Base-by-base conservation (phyloP, 1,284 basidiomycete species). In the Leccinum huronense region DNA sequence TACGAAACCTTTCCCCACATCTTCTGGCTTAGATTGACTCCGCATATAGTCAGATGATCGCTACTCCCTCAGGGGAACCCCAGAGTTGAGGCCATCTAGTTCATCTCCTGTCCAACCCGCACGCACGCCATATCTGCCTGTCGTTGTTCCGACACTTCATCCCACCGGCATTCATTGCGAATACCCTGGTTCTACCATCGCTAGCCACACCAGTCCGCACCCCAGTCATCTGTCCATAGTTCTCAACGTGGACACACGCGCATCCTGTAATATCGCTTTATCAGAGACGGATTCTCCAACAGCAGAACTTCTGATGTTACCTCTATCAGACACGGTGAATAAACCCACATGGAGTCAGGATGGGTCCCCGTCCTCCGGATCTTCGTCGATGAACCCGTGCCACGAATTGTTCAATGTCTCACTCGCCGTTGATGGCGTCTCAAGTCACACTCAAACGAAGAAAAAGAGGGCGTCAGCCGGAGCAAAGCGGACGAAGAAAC, bases 271-370 rank as follows among this genome's bases (percentile, higher is more conserved):
- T 30, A 14, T n/a, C 9, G 65, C 71, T 42, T 58, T 72, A 14
- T 71, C 72, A 42, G 71, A 72, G n/a, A 54, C 71, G 58, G 73
- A 73, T 33, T 60, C 60, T 5, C 63, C 61, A 3, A 68, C 66
- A n/a, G 58, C 42, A 59, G 73, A 72, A 60, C 57, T 33, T 23
- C 31, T 23, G 7, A 72, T 73, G 23, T 19, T 64, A 8, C 72
- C 71, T 27, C 30, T 74, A n/a, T 72, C 72, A 7, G 70, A 74
- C 33, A 65, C 63, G 16, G 64, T 74, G 58, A 72, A 72, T 57
- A 70, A 62, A 58, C 51, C 54, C 3, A 7, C 31, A 8, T 38
- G 5, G 13, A 23, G 57, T 42, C 65, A 58, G 19, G 45, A 61
- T 45, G 61, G 38, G 8, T 8, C 31, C 1, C n/a, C 48, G 19